Percentiles rank a stretch among this genome's conserved stretches.
phyloP scores from a whole-genome alignment of 2,329 filamentous ascomycete genomes.

The Aspergillus felis region DNA sequence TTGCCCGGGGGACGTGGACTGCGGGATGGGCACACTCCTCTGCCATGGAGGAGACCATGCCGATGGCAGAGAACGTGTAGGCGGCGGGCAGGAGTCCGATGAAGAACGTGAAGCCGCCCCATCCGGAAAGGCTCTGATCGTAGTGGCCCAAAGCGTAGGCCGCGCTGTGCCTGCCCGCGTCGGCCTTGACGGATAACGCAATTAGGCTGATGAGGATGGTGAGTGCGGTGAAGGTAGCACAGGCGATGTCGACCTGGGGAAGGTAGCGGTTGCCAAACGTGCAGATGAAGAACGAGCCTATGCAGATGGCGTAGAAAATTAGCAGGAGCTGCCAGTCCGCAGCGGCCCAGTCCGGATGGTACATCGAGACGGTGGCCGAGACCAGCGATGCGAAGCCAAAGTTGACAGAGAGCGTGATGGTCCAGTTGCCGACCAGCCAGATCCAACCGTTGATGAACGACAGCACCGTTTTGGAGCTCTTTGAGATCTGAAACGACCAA shows the following conservation, averaged over 20 bases:
- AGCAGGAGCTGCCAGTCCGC: slow-evolving; percentile 65
- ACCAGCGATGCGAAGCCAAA: slow-evolving; percentile 55
- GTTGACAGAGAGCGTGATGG: slow-evolving; percentile 52
- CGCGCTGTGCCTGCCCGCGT: slow-evolving; percentile 50
- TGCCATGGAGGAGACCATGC: slow-evolving; percentile 61
- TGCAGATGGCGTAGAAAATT: slow-evolving; percentile 65
- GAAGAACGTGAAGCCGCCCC: slow-evolving; percentile 59
- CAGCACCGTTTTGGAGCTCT: slow-evolving; percentile 42
- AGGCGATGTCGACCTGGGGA: slow-evolving; percentile 58
- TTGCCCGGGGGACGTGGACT: slow-evolving; percentile 50
- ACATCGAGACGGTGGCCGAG: slow-evolving; percentile 51
- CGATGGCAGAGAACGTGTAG: slow-evolving; percentile 57
- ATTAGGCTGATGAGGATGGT: slow-evolving; percentile 57
- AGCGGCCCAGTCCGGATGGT: slow-evolving; percentile 50
- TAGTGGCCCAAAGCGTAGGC: slow-evolving; percentile 55
- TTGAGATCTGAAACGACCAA: slow-evolving; percentile 50
- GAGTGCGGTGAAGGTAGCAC: slow-evolving; percentile 53
- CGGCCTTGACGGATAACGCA: slow-evolving; percentile 52
- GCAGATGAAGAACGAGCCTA: slow-evolving; percentile 63
- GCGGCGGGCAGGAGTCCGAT: slow-evolving; percentile 59
- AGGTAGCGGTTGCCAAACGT: slow-evolving; percentile 64
- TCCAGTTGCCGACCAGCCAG: slow-evolving; percentile 52
- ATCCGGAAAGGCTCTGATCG: slow-evolving; percentile 54
- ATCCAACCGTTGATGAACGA: slow-evolving; percentile 54
- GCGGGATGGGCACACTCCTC: slow-evolving; percentile 56